These are phyloP conservation scores for Xylaria flabelliformis DNA, from an alignment of 495 filamentous ascomycete genomes.

Conservation along the genomic window DNA sequence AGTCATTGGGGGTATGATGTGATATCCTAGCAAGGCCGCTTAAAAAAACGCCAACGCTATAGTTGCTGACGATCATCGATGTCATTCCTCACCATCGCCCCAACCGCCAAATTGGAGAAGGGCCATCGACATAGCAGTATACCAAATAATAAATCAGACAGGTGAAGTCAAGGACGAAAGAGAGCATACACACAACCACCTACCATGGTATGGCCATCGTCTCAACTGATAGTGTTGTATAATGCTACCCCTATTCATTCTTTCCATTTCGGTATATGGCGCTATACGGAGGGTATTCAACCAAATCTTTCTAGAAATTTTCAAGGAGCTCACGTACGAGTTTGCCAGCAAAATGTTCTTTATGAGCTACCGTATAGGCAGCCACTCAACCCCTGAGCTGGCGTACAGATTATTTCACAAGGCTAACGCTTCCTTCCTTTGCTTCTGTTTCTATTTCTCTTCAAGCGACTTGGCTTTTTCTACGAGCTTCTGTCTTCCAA, in stretches of 20 bases:
- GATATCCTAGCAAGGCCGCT: background rate
- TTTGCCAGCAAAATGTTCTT: background rate
- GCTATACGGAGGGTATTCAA: background rate
- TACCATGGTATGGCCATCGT: background rate
- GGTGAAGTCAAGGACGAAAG: background rate
- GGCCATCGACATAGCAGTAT: background rate
- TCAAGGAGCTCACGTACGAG: too few relatives aligned
- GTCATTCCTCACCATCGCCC: background rate
- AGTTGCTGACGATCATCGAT: background rate
- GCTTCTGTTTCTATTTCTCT: background rate
- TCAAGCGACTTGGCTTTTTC: background rate
- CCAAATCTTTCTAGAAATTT: background rate
- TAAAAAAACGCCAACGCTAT: background rate
- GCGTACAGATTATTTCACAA: background rate
- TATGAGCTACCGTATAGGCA: background rate
- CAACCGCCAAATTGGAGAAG: background rate
- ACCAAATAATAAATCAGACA: background rate
- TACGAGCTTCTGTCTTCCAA: background rate
- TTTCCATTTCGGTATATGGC: background rate
- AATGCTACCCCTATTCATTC: background rate
- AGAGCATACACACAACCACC: background rate
- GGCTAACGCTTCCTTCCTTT: background rate
- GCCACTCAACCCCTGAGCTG: background rate
- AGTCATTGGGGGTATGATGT: background rate
- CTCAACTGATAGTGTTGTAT: background rate